Evolutionary conservation across 768 basidiomycete genomes (phyloP).

Genomic region (Auriscalpium microsporum): DNA sequence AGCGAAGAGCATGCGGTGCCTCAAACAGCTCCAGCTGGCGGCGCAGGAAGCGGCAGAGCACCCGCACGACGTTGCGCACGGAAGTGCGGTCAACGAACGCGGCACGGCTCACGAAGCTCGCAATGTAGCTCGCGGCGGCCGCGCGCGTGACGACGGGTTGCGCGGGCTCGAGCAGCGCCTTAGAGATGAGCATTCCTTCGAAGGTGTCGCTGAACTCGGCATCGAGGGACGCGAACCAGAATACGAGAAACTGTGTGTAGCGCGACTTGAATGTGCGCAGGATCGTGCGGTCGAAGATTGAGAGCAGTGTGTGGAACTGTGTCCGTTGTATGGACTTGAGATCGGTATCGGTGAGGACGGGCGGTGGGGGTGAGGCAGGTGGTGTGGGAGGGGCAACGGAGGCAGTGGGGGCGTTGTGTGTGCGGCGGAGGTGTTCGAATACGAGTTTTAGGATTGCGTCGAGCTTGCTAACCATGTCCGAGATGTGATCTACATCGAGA

Average conservation of each 20-base stretch:
- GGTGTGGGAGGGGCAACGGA: slow-evolving; percentile 22
- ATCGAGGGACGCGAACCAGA: slow-evolving; percentile 91
- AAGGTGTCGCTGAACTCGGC: slow-evolving; percentile 87
- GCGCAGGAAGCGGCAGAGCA: slow-evolving; percentile 82
- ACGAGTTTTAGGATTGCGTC: slow-evolving; percentile 80
- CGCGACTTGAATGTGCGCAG: slow-evolving; percentile 94
- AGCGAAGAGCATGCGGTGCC: slow-evolving; percentile 30
- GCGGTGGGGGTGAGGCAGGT: slow-evolving; percentile 19
- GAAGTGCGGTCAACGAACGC: slow-evolving; percentile 71
- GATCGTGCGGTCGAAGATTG: slow-evolving; percentile 90
- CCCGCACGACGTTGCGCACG: slow-evolving; percentile 61
- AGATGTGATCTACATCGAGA: slow-evolving; percentile 58
- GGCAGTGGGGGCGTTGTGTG: slow-evolving; percentile 24
- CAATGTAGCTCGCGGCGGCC: slow-evolving; percentile 91
- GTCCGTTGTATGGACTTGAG: slow-evolving; percentile 36
- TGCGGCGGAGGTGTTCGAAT: slow-evolving; percentile 74
- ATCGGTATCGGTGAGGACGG: slow-evolving; percentile 16
- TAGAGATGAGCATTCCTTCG: slow-evolving; percentile 88
- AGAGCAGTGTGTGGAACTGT: slow-evolving; percentile 82
- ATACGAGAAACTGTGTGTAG: slow-evolving; percentile 94
- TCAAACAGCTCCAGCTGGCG: slow-evolving; percentile 67
- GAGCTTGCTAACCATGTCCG: slow-evolving; percentile 86
- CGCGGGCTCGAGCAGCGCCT: slow-evolving; percentile 57
- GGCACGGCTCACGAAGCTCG: slow-evolving; percentile 85
- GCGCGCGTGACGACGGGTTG: slow-evolving; percentile 72